Conservation (phyloP, 2,329 filamentous ascomycete genomes). For the Lachnellula subtilissima region DNA sequence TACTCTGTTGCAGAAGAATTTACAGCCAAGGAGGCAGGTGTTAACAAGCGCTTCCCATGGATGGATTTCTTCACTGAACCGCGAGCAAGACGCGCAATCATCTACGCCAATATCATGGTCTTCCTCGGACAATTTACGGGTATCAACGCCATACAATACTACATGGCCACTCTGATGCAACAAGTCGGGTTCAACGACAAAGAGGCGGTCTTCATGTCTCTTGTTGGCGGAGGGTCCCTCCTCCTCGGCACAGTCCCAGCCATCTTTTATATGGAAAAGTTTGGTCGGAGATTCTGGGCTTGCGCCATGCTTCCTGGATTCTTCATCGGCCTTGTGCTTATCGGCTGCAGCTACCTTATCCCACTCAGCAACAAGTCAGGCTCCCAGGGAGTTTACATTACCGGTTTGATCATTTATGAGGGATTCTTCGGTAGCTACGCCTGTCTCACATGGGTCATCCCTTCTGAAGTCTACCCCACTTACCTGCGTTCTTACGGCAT, state of each 20-base stretch:
- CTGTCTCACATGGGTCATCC: slow-evolving; percentile 61
- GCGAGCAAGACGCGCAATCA: slow-evolving; percentile 58
- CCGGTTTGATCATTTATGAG: slow-evolving; percentile 65
- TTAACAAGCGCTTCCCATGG: slow-evolving; percentile 57
- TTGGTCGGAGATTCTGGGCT: slow-evolving; percentile 70
- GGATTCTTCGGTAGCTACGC: slow-evolving; percentile 64
- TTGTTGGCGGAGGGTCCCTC: slow-evolving; percentile 64
- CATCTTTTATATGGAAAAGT: slow-evolving; percentile 67
- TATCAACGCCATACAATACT: slow-evolving; percentile 68
- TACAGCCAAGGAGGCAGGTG: slow-evolving; percentile 45
- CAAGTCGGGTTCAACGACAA: slow-evolving; percentile 62
- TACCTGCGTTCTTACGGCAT: slow-evolving; percentile 70
- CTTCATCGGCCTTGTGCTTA: slow-evolving; percentile 63
- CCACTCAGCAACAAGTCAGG: slow-evolving; percentile 41
- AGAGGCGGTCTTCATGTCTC: slow-evolving; percentile 67
- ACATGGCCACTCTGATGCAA: slow-evolving; percentile 63
- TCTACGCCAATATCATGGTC: slow-evolving; percentile 68
- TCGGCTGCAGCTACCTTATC: slow-evolving; percentile 60
- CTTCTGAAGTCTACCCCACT: slow-evolving; percentile 66
- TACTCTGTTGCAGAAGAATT: slow-evolving; percentile 55
- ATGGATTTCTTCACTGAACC: slow-evolving; percentile 69
- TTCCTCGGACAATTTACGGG: slow-evolving; percentile 67
- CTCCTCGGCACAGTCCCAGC: slow-evolving; percentile 64
- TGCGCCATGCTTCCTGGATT: slow-evolving; percentile 68
- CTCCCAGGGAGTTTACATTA: slow-evolving; percentile 58